Evolutionary conservation across 495 filamentous ascomycete species (phyloP), one percentile per base, ranked within the genome.

Genomic region (Daldinia concentrica): DNA sequence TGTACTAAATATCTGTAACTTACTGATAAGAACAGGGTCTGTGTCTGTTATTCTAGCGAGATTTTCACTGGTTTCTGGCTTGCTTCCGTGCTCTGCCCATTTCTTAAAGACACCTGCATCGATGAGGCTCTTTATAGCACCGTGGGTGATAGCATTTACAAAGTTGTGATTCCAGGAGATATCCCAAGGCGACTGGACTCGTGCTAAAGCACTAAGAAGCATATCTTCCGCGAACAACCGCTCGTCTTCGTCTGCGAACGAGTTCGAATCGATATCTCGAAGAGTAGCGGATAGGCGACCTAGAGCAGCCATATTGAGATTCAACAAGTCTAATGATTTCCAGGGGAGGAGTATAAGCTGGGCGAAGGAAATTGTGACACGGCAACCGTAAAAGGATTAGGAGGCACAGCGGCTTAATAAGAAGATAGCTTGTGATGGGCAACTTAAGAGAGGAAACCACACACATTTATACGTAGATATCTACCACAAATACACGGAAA

Each of bases 51-150:
- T 57, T 27, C 59, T 66, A 24, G 69, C 72, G 9, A 78, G 74
- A 56, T 57, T 19, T 48, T 29, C 32, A 41, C 62, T 59, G 7
- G 74, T 73, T 5, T 73, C 65, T 34, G 66, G 58, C 26, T 71
- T 71, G 19, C 59, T 70, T 12, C 64, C 59, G 30, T 56, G 57
- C 11, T 62, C 70, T 14, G 58, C 71, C 76, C 76, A 78, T 39
- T 72, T 72, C 43, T 55, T 70, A 24, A 76, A 78, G 32, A 78
- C 62, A 37, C 76, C 76, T 8, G 68, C 57, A 32, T 78, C 74
- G 58, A 76, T 74, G 45, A 71, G 68, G 29, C 69, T 73, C 64
- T 76, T 72, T 43, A 71, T 64, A n/a, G 68, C 39, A 15, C 6
- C 63, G 19, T 66, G 24, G 41, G 55, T 66, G 14, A 30, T n/a